phyloP scores from a whole-genome alignment of 2,329 filamentous ascomycete genomes.

The Fusarium nanum region DNA sequence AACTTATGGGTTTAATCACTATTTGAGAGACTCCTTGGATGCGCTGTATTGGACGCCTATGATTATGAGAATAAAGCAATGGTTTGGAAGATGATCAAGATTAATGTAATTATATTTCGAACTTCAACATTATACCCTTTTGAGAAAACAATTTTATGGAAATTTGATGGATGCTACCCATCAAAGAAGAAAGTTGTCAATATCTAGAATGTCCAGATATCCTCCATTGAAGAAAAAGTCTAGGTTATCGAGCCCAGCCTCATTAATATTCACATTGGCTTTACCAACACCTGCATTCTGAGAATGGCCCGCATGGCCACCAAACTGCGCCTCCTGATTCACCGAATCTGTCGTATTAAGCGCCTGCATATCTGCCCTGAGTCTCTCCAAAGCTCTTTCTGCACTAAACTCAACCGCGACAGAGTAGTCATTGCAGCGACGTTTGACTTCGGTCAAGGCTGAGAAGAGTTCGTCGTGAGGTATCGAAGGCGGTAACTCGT shows the following conservation, averaged over 20 bases:
- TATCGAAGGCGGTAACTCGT: constrained; percentile 11
- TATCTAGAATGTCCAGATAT: constrained; percentile 22
- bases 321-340: neutral
- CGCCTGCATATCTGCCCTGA: neutral
- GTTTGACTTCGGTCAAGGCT: constrained; percentile 11
- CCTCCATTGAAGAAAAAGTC: constrained; percentile 33
- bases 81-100: constrained; percentile 14
- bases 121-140: neutral
- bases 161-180: too few relatives aligned
- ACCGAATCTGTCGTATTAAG: neutral
- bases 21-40: constrained; percentile 39
- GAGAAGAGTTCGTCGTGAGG: neutral
- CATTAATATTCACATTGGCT: neutral
- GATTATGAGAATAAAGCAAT: constrained; percentile 27
- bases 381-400: constrained; percentile 25
- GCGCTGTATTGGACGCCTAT: constrained; percentile 30
- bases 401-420: constrained; percentile 27
- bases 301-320: neutral
- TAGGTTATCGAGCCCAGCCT: constrained; percentile 17
- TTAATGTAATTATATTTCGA: neutral
- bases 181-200: constrained; percentile 20
- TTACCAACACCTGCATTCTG: neutral
- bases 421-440: constrained; percentile 19
- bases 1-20: constrained; percentile 43
- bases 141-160: neutral